Base-by-base conservation (phyloP, 371 early-diverging fungal genomes). In the Rhizomucor miehei region DNA sequence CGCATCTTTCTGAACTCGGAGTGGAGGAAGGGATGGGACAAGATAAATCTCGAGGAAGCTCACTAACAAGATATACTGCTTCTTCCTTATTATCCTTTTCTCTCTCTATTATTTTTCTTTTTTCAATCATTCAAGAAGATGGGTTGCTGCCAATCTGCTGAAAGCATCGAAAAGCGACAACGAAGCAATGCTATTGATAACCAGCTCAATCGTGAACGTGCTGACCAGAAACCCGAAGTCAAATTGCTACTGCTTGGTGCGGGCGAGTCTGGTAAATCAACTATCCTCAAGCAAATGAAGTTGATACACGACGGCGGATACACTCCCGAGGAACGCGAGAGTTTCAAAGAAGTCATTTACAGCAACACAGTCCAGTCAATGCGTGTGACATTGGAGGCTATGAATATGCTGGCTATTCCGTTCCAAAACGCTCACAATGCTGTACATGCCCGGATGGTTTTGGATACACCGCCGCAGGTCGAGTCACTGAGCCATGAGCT, bases 181-280 rank as follows among this genome's bases (percentile, higher is more conserved):
- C 80, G 81, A 43, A 94, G 92, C 67, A 89, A 92, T 57, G 93
- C 89, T 47, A 98, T 98, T 58, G 94, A 96, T 48, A 82, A 81
- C 58, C 89, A 91, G 62, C 75, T 98, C 50, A 89, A 86, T 65
- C 71, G 80, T 46, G 97, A 95, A 55, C 81, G 88, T 47, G 65
- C 83, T 45, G 82, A 79, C 47, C 67, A 90, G 75, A 77, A 85
- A 45, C 90, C 89, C 63, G 95, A 96, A 73, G 88, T 96, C 60
- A 98, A 98, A 83, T 90, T 97, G 90, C 77, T 98, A 21, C 75
- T 98, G 46, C 81, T 98, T 14, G 97, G 98, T 43, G 94, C 96
- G 17, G 98, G 98, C 45, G 98, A 97, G 76, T 95, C 97, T 1
- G 98, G 98, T 24, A 97, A 97, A 71, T 89, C 90, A 41, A 97